phyloP scores from a whole-genome alignment of 2,329 filamentous ascomycete species.

The Cryphonectria nitschkei region DNA sequence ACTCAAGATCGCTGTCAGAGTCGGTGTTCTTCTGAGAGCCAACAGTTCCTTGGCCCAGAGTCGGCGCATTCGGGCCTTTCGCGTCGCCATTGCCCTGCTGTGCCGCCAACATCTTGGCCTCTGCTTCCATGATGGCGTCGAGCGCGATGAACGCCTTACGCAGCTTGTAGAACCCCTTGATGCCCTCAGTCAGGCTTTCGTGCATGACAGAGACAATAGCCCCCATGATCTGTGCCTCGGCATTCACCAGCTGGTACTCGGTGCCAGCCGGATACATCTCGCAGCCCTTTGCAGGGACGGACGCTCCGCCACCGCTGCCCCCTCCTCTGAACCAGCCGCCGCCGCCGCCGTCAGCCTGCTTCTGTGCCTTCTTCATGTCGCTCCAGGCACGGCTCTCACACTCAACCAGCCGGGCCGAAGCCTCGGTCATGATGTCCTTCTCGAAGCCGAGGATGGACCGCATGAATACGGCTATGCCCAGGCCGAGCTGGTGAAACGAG shows the following conservation, averaged over 20 bases:
- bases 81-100: slow-evolving; percentile 22
- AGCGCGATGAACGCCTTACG: slow-evolving; percentile 86
- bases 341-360: slow-evolving; percentile 49
- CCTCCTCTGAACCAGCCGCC: slow-evolving; percentile 35
- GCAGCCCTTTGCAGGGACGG: slow-evolving; percentile 43
- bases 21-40: slow-evolving; percentile 24
- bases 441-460: slow-evolving; percentile 87
- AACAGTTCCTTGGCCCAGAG: background rate
- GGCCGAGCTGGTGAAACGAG: slow-evolving; percentile 85
- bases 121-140: slow-evolving; percentile 76
- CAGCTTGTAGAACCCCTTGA: slow-evolving; percentile 91
- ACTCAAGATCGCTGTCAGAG: slow-evolving; percentile 50
- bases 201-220: slow-evolving; percentile 88
- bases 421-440: slow-evolving; percentile 86
- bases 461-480: slow-evolving; percentile 82
- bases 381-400: slow-evolving; percentile 78
- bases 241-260: slow-evolving; percentile 83
- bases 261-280: slow-evolving; percentile 78
- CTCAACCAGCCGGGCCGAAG: slow-evolving; percentile 70
- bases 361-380: slow-evolving; percentile 76
- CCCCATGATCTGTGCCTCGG: slow-evolving; percentile 85
- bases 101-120: slow-evolving; percentile 54
- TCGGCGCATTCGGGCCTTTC: background rate
- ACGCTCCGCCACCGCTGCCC: slow-evolving; percentile 31
- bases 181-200: slow-evolving; percentile 87